Evolutionary conservation across 2,329 filamentous ascomycete species (phyloP).

Genomic region (Nigrospora sphaerica): DNA sequence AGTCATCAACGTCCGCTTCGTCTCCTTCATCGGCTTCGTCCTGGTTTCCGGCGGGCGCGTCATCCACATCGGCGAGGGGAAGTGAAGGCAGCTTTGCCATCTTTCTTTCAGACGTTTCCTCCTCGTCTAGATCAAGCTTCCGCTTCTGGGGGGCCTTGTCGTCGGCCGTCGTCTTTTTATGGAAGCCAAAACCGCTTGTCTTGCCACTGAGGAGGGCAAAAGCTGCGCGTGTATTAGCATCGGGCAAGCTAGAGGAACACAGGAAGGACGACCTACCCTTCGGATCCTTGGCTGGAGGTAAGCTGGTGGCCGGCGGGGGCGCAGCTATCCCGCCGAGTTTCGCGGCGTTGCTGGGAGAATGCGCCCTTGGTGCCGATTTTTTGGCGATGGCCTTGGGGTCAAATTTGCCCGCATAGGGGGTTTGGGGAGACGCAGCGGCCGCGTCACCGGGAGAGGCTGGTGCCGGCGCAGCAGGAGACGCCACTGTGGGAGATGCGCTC

Average conservation of each 20-base stretch:
- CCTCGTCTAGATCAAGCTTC: constrained; percentile 80
- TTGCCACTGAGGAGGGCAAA: constrained; percentile 60
- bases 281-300: constrained; percentile 22
- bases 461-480: constrained; percentile 39
- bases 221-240: constrained; percentile 24
- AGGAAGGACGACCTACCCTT: constrained; percentile 24
- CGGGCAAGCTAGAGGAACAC: neutral
- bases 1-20: constrained; percentile 67
- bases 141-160: constrained; percentile 65
- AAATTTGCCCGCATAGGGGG: constrained; percentile 70
- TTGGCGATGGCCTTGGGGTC: constrained; percentile 82
- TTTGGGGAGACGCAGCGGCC: constrained; percentile 43
- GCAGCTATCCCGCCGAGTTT: constrained; percentile 41
- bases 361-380: constrained; percentile 56
- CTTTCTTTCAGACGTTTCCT: constrained; percentile 80
- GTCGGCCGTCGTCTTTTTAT: constrained; percentile 56
- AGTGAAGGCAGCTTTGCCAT: constrained; percentile 83
- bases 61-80: constrained; percentile 55
- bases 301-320: constrained; percentile 25
- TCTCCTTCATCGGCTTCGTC: constrained; percentile 58
- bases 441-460: constrained; percentile 39
- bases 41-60: constrained; percentile 53
- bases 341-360: constrained; percentile 46
- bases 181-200: constrained; percentile 77
- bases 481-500: constrained; percentile 41